Percentiles rank a stretch among this genome's conserved stretches.
Conservation (phyloP, 345 rosid genomes). For the Syzygium oleosum region DNA sequence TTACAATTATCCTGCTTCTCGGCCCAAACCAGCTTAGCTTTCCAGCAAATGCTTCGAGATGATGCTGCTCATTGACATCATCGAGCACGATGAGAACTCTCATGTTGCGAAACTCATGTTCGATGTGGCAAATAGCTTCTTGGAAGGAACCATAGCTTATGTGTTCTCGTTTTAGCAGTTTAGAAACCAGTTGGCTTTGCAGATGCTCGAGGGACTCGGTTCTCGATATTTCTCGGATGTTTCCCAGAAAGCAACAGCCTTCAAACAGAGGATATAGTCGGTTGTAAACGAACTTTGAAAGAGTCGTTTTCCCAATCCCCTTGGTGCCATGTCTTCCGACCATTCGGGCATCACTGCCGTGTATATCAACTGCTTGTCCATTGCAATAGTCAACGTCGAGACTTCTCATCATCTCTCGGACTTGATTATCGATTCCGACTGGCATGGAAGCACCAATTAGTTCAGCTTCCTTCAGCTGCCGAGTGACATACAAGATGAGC, state of each 20-base stretch:
- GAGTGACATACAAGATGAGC: background rate
- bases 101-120: background rate
- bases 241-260: background rate
- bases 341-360: background rate
- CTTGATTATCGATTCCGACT: background rate
- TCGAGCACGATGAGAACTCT: slow-evolving; percentile 4
- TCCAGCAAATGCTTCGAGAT: background rate
- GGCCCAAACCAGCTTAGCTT: background rate
- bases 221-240: background rate
- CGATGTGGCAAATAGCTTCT: background rate
- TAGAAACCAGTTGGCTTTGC: background rate
- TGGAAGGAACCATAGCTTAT: background rate
- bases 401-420: background rate
- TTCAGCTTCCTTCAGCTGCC: background rate
- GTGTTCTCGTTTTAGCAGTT: background rate
- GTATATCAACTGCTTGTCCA: background rate
- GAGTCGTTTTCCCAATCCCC: slow-evolving; percentile 1
- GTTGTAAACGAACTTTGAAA: background rate
- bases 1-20: background rate
- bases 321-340: background rate
- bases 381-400: background rate
- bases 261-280: background rate
- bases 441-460: background rate
- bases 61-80: background rate
- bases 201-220: background rate